Percentiles rank a stretch among this genome's conserved stretches.
These are phyloP conservation scores for Sclerospora graminicola DNA, from an alignment of 352 stramenopile genomes.

Conservation along the genomic window DNA sequence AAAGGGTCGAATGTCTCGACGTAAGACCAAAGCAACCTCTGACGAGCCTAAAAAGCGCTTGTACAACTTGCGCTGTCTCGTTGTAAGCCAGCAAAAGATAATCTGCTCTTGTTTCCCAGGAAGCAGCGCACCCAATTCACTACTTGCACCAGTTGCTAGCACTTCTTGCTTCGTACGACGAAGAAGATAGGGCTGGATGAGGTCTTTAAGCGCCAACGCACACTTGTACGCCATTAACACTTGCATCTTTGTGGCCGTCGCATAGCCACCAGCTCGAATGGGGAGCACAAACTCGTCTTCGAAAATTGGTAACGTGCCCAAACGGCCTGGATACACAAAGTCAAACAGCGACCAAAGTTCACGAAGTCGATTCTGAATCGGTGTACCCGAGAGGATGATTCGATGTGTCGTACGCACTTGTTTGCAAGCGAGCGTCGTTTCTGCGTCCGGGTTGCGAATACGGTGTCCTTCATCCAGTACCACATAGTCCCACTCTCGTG, in stretches of 20 bases:
- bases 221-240: constrained; percentile 96
- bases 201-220: constrained; percentile 91
- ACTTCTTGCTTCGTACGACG: constrained; percentile 93
- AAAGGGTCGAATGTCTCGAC: constrained; percentile 73
- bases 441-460: constrained; percentile 96
- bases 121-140: constrained; percentile 34
- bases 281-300: constrained; percentile 95
- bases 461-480: constrained; percentile 98
- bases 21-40: constrained; percentile 87
- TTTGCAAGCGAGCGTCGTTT: constrained; percentile 94
- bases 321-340: constrained; percentile 96
- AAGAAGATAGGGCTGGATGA: constrained; percentile 96
- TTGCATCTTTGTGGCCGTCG: constrained; percentile 90
- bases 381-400: constrained; percentile 88
- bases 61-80: constrained; percentile 87
- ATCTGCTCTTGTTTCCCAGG: constrained; percentile 98
- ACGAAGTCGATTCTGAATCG: constrained; percentile 90
- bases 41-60: constrained; percentile 86
- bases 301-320: constrained; percentile 96
- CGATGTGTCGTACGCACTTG: constrained; percentile 84
- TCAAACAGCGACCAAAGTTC: constrained; percentile 99
- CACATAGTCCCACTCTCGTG: constrained; percentile 94
- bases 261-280: constrained; percentile 91
- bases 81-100: constrained; percentile 92
- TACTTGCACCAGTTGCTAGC: constrained; percentile 35